Base-by-base conservation (phyloP, 371 early-diverging fungal species). In the Catenaria anguillulae region DNA sequence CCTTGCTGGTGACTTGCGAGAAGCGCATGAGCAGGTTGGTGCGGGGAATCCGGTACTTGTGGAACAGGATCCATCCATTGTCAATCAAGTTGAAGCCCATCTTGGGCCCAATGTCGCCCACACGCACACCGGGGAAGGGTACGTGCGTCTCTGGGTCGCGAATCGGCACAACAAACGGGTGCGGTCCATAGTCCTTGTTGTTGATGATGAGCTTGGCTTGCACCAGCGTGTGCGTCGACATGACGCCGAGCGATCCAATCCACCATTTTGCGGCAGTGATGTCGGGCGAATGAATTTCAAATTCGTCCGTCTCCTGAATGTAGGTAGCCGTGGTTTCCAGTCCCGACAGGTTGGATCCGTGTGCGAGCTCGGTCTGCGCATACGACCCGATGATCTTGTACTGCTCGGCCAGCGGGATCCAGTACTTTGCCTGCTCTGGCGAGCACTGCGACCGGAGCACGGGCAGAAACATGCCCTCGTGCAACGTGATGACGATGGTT, bases 31-130 rank as follows among this genome's bases (percentile, higher is more conserved):
- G 71, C 80, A 93, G 84, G 66, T 85, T 71, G 62, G 80, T 69
- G 43, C 87, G 84, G 19, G 91, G 90, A 36, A 93, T 77, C 42
- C 88, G 85, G 58, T 83, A 84, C 55, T 80, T 77, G 66, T 87
- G 77, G 63, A 91, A 85, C 60, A 84, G 68, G 65, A 89, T 73
- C 73, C 83, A 89, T 34, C 93, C 93, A 67, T 90, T 91, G 73
- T 92, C 93, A 68, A 88, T 80, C 0, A 56, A 17, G 55, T 17
- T 43, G 17, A 4, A 43, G 45, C 93, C 93, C 33, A 88, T 81
- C 73, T 93, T 93, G 36, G 90, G 85, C 2, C 96, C 96, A 65
- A 90, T 83, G 64, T 95, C 93, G 62, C 86, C 90, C 29, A 93
- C 86, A 13, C 84, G 82, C 59, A 95, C 80, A n/a, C 93, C 93